A percentile compares a stretch with the other conserved stretches of the same genome.
phyloP scores from a whole-genome alignment of 2,329 filamentous ascomycete species.

The Hymenoscyphus linearis region DNA sequence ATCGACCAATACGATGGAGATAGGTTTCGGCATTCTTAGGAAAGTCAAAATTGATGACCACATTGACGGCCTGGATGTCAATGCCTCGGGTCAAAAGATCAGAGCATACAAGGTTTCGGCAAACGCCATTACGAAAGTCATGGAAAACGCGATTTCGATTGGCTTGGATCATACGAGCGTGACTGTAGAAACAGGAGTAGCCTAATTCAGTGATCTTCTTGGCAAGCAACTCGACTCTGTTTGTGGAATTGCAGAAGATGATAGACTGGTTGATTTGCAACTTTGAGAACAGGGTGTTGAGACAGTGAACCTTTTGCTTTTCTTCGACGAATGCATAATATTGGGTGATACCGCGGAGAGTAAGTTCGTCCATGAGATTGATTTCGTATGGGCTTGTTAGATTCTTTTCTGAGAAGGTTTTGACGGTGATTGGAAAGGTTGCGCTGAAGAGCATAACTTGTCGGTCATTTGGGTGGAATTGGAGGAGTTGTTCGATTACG shows the following conservation, averaged over 20 bases:
- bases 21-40: constrained; percentile 99
- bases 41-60: constrained; percentile 99
- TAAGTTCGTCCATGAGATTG: constrained; percentile 99
- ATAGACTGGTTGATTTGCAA: constrained; percentile 99
- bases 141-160: constrained; percentile 98
- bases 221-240: constrained; percentile 91
- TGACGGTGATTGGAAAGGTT: constrained; percentile 94
- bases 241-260: constrained; percentile 99
- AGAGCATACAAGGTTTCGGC: constrained; percentile 96
- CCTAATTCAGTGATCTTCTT: constrained; percentile 99
- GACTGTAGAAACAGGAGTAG: constrained; percentile 99
- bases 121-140: constrained; percentile 96
- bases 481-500: constrained; percentile 91
- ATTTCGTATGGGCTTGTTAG: constrained; percentile 97
- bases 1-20: constrained; percentile 95
- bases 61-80: constrained; percentile 98
- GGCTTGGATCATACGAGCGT: constrained; percentile 95
- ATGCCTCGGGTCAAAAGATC: constrained; percentile 97
- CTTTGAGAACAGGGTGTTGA: constrained; percentile 98
- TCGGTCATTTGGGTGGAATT: constrained; percentile 93
- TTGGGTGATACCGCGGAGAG: constrained; percentile 94
- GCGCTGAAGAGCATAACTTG: constrained; percentile 99
- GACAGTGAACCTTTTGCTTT: constrained; percentile 97
- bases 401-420: constrained; percentile 97
- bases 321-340: constrained; percentile 99